Percentiles rank a stretch among this genome's conserved stretches.
Evolutionary conservation across 2,329 filamentous ascomycete genomes (phyloP).

Genomic region (Arthrobotrys sphaeroides): DNA sequence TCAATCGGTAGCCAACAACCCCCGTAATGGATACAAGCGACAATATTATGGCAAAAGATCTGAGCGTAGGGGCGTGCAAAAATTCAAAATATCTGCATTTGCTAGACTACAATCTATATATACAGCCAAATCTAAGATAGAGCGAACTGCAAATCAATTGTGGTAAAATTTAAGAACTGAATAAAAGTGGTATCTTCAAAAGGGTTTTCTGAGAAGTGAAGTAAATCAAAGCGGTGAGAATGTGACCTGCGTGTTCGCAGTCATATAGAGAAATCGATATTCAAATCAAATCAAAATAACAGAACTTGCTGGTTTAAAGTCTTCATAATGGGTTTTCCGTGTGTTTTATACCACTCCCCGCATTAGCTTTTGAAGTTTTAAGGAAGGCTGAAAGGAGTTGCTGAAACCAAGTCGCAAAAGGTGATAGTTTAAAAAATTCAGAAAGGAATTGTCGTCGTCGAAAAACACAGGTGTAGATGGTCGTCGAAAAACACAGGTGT

Average conservation of each 20-base stretch:
- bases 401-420: slow-evolving; percentile 1
- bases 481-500: background rate
- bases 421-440: background rate
- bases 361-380: slow-evolving; percentile 2
- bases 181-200: slow-evolving; percentile 44
- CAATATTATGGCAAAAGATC: too few species aligned
- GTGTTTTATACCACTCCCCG: background rate
- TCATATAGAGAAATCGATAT: background rate
- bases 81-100: slow-evolving; percentile 25
- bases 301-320: slow-evolving; percentile 1
- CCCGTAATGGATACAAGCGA: too few species aligned
- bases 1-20: too few species aligned
- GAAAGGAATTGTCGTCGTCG: background rate
- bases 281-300: background rate
- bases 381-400: background rate
- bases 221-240: slow-evolving; percentile 6
- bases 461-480: too few species aligned
- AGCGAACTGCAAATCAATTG: background rate
- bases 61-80: background rate
- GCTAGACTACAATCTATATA: slow-evolving; percentile 53
- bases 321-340: background rate
- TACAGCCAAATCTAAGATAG: slow-evolving; percentile 40
- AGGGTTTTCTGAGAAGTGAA: slow-evolving; percentile 27
- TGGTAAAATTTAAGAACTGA: background rate
- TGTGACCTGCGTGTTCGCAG: background rate